Evolutionary conservation across 805 yeast genomes (phyloP).

Genomic region (Saturnispora silvae): DNA sequence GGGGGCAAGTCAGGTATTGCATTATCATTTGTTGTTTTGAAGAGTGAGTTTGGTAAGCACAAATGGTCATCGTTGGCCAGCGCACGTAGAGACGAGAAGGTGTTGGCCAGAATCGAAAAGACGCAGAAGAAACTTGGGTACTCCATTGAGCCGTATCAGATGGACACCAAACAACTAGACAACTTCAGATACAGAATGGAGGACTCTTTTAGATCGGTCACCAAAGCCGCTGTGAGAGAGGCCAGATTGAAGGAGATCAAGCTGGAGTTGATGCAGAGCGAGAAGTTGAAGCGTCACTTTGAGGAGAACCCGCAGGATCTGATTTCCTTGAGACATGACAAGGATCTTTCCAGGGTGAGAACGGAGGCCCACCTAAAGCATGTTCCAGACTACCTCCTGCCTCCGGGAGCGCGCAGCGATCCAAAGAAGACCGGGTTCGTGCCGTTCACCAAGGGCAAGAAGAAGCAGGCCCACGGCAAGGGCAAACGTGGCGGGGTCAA

Average conservation of each 20-base stretch:
- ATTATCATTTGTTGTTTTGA: constrained; percentile 79
- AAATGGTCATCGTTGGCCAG: constrained; percentile 61
- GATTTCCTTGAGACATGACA: constrained; percentile 81
- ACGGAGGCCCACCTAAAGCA: constrained; percentile 78
- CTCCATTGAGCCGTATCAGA: constrained; percentile 76
- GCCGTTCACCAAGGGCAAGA: constrained; percentile 42
- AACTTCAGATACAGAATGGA: constrained; percentile 94
- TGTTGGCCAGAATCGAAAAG: constrained; percentile 61
- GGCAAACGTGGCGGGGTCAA: constrained; percentile 21
- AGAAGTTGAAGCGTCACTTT: constrained; percentile 84
- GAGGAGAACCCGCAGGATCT: constrained; percentile 96
- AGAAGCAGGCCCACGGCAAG: constrained; percentile 25
- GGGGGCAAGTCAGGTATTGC: constrained; percentile 96
- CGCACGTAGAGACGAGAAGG: constrained; percentile 79
- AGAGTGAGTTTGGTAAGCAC: constrained; percentile 80
- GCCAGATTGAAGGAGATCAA: constrained; percentile 86
- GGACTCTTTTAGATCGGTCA: constrained; percentile 93
- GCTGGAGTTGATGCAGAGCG: constrained; percentile 77
- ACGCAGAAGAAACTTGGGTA: constrained; percentile 68
- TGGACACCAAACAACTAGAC: constrained; percentile 85
- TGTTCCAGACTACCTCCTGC: constrained; percentile 86
- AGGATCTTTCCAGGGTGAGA: constrained; percentile 73
- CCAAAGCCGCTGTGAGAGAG: constrained; percentile 80
- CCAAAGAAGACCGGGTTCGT: constrained; percentile 55
- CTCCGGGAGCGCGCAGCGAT: constrained; percentile 58